Percentiles rank a stretch among this genome's conserved stretches.
phyloP scores from a whole-genome alignment of 257 asterid species.

The Cinchona pubescens region DNA sequence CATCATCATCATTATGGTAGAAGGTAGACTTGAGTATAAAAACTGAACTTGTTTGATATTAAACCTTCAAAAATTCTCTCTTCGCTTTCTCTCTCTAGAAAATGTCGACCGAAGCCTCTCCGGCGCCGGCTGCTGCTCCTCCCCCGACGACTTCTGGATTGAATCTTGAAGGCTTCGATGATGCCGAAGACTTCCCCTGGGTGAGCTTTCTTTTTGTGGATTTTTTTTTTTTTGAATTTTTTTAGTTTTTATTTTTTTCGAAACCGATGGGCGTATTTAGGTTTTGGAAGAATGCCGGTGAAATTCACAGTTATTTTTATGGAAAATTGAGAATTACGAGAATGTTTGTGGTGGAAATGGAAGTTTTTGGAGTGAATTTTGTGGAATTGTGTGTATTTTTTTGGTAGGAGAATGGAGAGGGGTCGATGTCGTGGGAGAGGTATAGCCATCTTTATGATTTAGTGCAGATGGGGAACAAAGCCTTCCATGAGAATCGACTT shows the following conservation, averaged over 20 bases:
- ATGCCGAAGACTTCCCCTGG: conserved; percentile 67
- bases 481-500: conserved; percentile 60
- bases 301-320: not conserved
- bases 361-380: not conserved
- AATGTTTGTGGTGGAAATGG: not conserved
- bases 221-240: too few species aligned
- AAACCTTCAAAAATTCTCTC: not conserved
- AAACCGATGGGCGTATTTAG: not conserved
- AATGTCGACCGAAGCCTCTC: conserved; percentile 33
- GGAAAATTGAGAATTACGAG: not conserved
- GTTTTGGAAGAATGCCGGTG: conserved; percentile 15
- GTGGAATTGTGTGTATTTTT: not conserved
- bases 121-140: not conserved
- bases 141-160: conserved; percentile 39
- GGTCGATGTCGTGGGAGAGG: conserved; percentile 66
- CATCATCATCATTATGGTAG: not conserved
- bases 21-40: too few species aligned
- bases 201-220: conserved; percentile 31
- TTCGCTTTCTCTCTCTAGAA: not conserved
- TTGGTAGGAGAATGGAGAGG: conserved; percentile 52
- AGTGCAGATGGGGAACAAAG: conserved; percentile 62
- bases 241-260: too few species aligned
- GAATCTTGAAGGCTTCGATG: conserved; percentile 62
- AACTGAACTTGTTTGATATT: not conserved
- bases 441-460: conserved; percentile 50